phyloP scores from a whole-genome alignment of 208 protist species.

The Trypanosoma melophagium region DNA sequence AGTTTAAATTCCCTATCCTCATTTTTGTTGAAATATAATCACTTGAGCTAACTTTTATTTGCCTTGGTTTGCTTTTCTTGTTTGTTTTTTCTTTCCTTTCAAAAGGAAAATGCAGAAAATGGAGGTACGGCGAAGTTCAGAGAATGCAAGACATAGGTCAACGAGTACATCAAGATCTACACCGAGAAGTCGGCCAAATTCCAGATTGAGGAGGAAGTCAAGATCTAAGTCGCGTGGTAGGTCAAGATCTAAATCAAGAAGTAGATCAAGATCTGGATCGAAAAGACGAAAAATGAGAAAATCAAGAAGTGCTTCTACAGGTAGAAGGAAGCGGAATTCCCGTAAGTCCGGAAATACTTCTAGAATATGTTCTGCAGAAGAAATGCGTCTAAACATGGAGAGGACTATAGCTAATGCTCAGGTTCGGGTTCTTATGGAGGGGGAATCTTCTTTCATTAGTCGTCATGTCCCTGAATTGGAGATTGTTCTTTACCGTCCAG shows the following conservation, averaged over 20 bases:
- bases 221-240: not conserved
- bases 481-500: slow-evolving; percentile 69
- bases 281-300: slow-evolving; percentile 4
- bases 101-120: slow-evolving; percentile 10
- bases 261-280: not conserved
- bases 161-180: not conserved
- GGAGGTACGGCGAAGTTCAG: not conserved
- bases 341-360: slow-evolving; percentile 7
- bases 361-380: not conserved
- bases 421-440: slow-evolving; percentile 46
- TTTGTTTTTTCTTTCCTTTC: slow-evolving; percentile 17
- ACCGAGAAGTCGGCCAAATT: not conserved
- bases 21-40: slow-evolving; percentile 5
- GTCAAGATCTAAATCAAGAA: not conserved
- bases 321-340: not conserved
- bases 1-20: slow-evolving; percentile 11
- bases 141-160: not conserved
- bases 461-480: slow-evolving; percentile 63
- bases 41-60: not conserved
- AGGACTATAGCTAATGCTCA: not conserved
- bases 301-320: slow-evolving; percentile 9
- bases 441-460: slow-evolving; percentile 62
- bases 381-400: not conserved
- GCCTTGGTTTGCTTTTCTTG: slow-evolving; percentile 4
- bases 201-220: not conserved